A percentile compares a stretch with the other conserved stretches of the same genome.
Evolutionary conservation across 176 grass and related monocot species (phyloP).

Genomic region (Thinopyrum elongatum): DNA sequence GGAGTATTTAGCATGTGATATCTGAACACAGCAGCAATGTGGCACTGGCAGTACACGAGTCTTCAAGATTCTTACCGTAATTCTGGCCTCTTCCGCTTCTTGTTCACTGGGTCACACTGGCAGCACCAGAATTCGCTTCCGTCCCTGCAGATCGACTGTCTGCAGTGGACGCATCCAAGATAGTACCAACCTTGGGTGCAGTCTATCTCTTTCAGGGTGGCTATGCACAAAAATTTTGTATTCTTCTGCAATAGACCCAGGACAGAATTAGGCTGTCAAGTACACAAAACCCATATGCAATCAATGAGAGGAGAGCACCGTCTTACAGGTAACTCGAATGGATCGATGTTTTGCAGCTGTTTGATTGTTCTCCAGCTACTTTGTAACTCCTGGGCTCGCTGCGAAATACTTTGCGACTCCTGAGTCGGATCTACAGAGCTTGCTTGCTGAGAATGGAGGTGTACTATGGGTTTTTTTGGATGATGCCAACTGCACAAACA

Average conservation of each 20-base stretch:
- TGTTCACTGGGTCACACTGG: background rate
- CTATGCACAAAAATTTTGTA: background rate
- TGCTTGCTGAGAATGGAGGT: background rate
- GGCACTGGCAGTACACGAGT: background rate
- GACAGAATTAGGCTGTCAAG: background rate
- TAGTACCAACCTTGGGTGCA: conserved; percentile 8
- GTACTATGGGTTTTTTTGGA: background rate
- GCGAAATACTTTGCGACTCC: background rate
- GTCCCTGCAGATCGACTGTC: background rate
- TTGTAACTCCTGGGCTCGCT: background rate
- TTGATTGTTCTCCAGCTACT: conserved; percentile 12
- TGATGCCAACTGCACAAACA: background rate
- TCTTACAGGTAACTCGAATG: background rate
- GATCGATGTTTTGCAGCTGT: background rate
- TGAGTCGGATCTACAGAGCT: background rate
- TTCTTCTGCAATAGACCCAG: background rate
- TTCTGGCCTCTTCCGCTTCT: background rate
- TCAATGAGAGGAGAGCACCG: background rate
- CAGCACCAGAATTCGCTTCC: background rate
- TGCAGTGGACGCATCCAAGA: background rate
- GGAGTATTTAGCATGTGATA: background rate
- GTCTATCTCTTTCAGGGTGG: conserved; percentile 15
- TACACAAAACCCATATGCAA: background rate
- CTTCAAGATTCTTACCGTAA: background rate
- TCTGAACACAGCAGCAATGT: background rate